A percentile compares a stretch with the other conserved stretches of the same genome.
phyloP scores from a whole-genome alignment of 306 rosid species.

The Begonia peltatifolia region DNA sequence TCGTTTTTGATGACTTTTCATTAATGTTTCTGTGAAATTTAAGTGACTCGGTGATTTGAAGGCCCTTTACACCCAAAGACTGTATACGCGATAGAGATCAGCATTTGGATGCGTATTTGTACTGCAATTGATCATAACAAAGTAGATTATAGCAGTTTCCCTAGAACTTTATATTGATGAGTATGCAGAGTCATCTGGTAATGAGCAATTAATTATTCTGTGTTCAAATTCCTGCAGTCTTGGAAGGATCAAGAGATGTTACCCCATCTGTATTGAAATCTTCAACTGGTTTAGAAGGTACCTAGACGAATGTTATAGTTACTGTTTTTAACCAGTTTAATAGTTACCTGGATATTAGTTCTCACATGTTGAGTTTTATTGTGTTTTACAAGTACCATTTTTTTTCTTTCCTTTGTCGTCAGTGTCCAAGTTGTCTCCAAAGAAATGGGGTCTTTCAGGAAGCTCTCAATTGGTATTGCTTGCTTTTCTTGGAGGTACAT shows the following conservation, averaged over 20 bases:
- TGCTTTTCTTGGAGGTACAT: slow-evolving; percentile 62
- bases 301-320: not conserved
- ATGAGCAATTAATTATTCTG: not conserved
- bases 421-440: slow-evolving; percentile 79
- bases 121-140: not conserved
- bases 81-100: no score
- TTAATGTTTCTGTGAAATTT: not conserved
- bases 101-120: not conserved
- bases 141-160: not conserved
- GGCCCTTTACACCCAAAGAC: no score
- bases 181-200: not conserved
- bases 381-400: not conserved
- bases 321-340: no score
- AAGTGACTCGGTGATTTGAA: no score
- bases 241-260: slow-evolving; percentile 73
- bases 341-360: no score
- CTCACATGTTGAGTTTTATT: not conserved
- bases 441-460: slow-evolving; percentile 90
- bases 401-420: slow-evolving; percentile 10
- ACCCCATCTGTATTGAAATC: slow-evolving; percentile 67
- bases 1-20: not conserved
- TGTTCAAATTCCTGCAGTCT: slow-evolving; percentile 28
- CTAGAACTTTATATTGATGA: not conserved
- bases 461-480: slow-evolving; percentile 41
- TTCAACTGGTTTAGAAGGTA: slow-evolving; percentile 91